Evolutionary conservation across 345 rosid species (phyloP).

Genomic region (Euphorbia tirucalli): DNA sequence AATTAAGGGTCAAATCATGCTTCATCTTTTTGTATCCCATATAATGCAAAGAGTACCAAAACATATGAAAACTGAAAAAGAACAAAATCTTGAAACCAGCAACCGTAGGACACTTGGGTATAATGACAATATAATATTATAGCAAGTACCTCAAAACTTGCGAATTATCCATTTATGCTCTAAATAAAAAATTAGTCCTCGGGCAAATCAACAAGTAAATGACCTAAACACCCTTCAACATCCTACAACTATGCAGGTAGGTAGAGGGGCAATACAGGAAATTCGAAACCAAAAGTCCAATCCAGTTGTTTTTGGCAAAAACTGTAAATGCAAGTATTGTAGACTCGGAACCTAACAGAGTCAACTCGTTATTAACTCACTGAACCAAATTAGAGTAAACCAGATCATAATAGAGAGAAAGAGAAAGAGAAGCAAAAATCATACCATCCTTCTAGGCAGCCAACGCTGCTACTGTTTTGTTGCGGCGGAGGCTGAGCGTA

Average conservation of each 20-base stretch:
- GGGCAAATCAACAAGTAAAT: background rate
- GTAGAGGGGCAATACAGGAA: background rate
- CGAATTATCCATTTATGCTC: too few species aligned
- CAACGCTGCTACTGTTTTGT: constrained; percentile 35
- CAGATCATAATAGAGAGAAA: constrained; percentile 9
- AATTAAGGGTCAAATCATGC: too few species aligned
- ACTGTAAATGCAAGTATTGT: background rate
- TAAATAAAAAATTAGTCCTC: background rate
- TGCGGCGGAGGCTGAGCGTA: constrained; percentile 67
- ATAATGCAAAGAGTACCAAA: too few species aligned
- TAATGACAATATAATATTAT: background rate
- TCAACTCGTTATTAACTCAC: background rate
- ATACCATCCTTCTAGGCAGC: constrained; percentile 79
- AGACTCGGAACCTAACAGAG: background rate
- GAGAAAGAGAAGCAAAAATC: background rate
- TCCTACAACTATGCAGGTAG: background rate
- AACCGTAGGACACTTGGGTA: background rate
- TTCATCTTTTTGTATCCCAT: too few species aligned
- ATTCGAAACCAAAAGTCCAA: background rate
- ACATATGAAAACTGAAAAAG: too few species aligned
- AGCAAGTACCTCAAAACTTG: background rate
- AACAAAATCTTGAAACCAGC: too few species aligned
- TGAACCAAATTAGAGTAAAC: background rate
- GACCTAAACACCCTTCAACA: constrained; percentile 1
- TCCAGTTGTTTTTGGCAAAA: background rate